Evolutionary conservation across 1,284 basidiomycete species (phyloP).

Genomic region (Leccinum variabile): DNA sequence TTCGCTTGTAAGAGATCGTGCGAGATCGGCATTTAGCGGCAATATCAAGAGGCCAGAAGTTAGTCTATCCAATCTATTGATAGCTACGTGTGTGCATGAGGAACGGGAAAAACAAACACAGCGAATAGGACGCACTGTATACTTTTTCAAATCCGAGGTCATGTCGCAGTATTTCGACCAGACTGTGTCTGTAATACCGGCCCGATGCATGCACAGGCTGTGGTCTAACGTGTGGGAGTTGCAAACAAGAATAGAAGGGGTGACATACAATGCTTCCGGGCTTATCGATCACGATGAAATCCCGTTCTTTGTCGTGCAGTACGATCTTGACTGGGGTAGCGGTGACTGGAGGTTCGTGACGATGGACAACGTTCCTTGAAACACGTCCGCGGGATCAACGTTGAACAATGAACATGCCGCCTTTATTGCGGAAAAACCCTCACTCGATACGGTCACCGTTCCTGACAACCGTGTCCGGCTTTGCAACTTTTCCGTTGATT

Average conservation of each 20-base stretch:
- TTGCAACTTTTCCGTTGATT: conserved; percentile 84
- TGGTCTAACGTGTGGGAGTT: neutral
- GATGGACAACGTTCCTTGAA: conserved; percentile 85
- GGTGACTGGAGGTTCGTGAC: conserved; percentile 95
- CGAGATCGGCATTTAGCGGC: conserved; percentile 73
- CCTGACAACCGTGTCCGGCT: conserved; percentile 75
- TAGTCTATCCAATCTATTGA: conserved; percentile 92
- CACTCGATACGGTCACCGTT: conserved; percentile 93
- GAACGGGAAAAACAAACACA: neutral
- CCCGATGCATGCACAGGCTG: conserved; percentile 90
- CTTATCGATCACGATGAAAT: conserved; percentile 92
- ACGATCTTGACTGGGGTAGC: conserved; percentile 84
- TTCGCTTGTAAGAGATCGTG: conserved; percentile 74
- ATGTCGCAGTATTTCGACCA: conserved; percentile 83
- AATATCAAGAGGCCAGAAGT: conserved; percentile 98
- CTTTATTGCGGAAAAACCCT: conserved; percentile 33
- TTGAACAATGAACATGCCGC: neutral
- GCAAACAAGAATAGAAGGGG: neutral
- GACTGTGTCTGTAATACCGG: conserved; percentile 83
- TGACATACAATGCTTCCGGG: conserved; percentile 81
- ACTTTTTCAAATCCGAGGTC: conserved; percentile 85
- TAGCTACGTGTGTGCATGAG: conserved; percentile 56
- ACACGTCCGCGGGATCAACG: neutral
- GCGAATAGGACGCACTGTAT: conserved; percentile 62
- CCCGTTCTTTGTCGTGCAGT: conserved; percentile 71